Conservation (phyloP, 192 early-diverging fungal genomes). For the Coemansia sp. region DNA sequence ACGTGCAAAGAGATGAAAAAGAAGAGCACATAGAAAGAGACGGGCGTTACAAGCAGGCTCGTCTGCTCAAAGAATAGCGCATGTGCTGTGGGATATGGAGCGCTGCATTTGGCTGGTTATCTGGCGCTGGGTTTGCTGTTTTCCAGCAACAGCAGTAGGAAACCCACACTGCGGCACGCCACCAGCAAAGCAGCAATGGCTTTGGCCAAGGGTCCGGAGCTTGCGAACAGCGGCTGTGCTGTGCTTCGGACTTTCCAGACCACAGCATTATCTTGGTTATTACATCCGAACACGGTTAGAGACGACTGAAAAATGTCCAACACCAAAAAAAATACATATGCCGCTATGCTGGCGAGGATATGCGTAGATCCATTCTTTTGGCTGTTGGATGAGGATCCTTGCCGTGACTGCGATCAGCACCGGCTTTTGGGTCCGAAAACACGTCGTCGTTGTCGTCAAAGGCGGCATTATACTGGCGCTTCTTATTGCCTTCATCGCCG, state of each 20-base stretch:
- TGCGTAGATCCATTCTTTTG: slow-evolving; percentile 41
- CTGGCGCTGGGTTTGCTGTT: too few relatives aligned
- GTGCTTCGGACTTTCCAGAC: slow-evolving; percentile 10
- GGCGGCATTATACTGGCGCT: slow-evolving; percentile 29
- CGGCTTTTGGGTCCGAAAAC: slow-evolving; percentile 3
- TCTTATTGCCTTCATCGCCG: slow-evolving; percentile 10
- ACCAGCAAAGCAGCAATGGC: too few relatives aligned
- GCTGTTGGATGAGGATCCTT: slow-evolving; percentile 10
- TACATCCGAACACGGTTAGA: not conserved
- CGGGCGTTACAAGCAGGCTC: too few relatives aligned
- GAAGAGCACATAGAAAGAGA: too few relatives aligned
- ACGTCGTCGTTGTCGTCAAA: slow-evolving; percentile 28
- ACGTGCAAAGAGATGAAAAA: too few relatives aligned
- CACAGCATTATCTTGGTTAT: not conserved
- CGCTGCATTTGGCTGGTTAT: too few relatives aligned
- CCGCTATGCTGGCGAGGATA: slow-evolving; percentile 46
- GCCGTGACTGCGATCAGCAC: slow-evolving; percentile 2
- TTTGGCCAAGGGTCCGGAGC: not conserved
- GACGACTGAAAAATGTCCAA: not conserved
- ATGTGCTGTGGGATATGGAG: too few relatives aligned
- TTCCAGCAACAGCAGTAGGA: too few relatives aligned
- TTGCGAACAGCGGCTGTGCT: not conserved
- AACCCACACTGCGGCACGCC: too few relatives aligned
- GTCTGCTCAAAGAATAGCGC: too few relatives aligned
- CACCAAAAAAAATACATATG: not conserved